Conservation (phyloP, 1,139 yeast genomes). For the Candida sp. region DNA sequence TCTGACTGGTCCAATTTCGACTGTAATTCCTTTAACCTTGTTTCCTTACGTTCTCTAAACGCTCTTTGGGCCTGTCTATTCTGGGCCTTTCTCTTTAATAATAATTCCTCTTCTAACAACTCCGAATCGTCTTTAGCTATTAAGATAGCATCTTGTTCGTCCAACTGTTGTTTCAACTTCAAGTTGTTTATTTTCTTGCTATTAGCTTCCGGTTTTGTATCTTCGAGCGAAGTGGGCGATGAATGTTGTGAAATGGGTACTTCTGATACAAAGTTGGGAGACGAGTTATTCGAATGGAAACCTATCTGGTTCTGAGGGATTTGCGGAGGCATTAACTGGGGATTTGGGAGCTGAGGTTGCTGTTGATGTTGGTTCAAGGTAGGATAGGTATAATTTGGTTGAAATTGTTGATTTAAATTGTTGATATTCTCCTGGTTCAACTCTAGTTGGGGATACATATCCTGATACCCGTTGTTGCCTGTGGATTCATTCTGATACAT, state of each 20-base stretch:
- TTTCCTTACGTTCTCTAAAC: conserved; percentile 81
- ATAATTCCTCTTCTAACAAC: conserved; percentile 47
- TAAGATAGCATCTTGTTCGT: conserved; percentile 36
- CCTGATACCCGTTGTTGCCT: conserved; percentile 3
- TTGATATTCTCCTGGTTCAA: conserved; percentile 11
- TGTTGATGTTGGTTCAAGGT: conserved; percentile 1
- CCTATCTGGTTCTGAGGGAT: background rate
- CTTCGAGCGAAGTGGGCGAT: conserved; percentile 8
- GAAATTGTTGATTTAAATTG: conserved; percentile 8
- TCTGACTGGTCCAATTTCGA: conserved; percentile 59
- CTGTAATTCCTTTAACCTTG: conserved; percentile 66
- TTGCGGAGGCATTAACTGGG: background rate
- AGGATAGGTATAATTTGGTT: background rate
- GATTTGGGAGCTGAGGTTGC: background rate
- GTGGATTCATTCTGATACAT: background rate
- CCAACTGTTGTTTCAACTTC: conserved; percentile 23
- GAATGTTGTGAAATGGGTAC: conserved; percentile 9
- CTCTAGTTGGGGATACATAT: conserved; percentile 8
- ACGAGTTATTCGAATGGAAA: conserved; percentile 2
- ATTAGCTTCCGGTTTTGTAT: conserved; percentile 1
- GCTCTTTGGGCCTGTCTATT: conserved; percentile 92
- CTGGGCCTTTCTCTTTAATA: conserved; percentile 67
- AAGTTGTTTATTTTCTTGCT: background rate
- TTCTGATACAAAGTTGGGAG: conserved; percentile 1
- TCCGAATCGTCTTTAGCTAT: conserved; percentile 39